Conservation (phyloP, 2,329 filamentous ascomycete species). For the Camillea tinctor region DNA sequence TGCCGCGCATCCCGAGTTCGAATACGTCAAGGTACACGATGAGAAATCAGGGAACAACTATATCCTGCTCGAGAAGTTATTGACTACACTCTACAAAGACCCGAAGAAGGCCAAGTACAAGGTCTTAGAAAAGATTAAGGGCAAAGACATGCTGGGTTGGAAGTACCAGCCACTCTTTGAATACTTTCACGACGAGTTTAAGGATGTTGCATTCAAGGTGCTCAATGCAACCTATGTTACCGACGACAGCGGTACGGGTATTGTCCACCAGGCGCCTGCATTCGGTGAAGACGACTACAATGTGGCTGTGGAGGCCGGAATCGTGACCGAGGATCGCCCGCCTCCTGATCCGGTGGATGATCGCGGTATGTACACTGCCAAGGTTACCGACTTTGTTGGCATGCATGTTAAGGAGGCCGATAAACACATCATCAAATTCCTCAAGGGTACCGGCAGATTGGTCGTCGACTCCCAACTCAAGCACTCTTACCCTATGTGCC, state of each 20-base stretch:
- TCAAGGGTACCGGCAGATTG: constrained; percentile 74
- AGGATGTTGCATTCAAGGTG: constrained; percentile 78
- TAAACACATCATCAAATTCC: constrained; percentile 86
- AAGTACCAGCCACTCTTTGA: constrained; percentile 85
- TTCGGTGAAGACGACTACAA: constrained; percentile 97
- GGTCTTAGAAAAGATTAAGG: constrained; percentile 74
- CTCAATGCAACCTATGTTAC: constrained; percentile 85
- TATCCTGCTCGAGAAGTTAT: constrained; percentile 77
- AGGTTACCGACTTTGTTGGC: constrained; percentile 78
- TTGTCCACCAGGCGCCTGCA: constrained; percentile 90
- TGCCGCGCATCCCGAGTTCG: constrained; percentile 76
- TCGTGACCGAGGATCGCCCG: constrained; percentile 72
- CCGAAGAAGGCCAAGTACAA: constrained; percentile 94
- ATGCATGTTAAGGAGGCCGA: constrained; percentile 91
- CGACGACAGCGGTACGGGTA: constrained; percentile 84
- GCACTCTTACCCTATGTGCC: constrained; percentile 93
- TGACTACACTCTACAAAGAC: constrained; percentile 87
- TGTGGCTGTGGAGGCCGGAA: constrained; percentile 71
- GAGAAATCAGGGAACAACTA: constrained; percentile 80
- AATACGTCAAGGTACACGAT: constrained; percentile 84
- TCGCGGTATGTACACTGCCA: constrained; percentile 72
- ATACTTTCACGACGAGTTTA: constrained; percentile 88
- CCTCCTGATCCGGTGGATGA: constrained; percentile 94
- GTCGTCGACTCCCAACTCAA: constrained; percentile 83
- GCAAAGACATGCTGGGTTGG: constrained; percentile 83